These are phyloP conservation scores for Epichloe uncinata DNA, from an alignment of 2,329 filamentous ascomycete genomes.

Conservation along the genomic window DNA sequence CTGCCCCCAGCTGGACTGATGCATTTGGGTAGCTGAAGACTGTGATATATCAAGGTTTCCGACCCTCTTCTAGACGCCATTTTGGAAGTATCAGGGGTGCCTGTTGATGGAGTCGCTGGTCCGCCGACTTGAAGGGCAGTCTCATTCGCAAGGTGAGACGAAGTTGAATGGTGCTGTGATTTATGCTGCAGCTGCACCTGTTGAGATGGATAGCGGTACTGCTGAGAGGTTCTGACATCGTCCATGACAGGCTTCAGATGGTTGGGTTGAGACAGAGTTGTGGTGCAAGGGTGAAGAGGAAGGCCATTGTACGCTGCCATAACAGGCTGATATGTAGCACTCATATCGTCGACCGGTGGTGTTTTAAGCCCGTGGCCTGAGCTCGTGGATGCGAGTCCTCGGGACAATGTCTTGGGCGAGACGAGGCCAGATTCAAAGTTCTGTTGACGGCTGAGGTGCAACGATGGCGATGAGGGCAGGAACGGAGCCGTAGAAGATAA, in stretches of 20 bases:
- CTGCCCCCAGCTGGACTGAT: constrained; percentile 66
- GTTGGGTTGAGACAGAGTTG: constrained; percentile 19
- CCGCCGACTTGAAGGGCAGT: constrained; percentile 22
- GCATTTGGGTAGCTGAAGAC: constrained; percentile 58
- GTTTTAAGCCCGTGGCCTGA: constrained; percentile 31
- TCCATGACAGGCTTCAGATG: constrained; percentile 19
- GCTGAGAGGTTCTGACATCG: constrained; percentile 21
- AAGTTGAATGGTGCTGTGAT: background rate
- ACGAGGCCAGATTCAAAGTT: constrained; percentile 8
- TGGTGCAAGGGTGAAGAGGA: constrained; percentile 24
- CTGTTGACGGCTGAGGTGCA: constrained; percentile 10
- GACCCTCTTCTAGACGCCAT: constrained; percentile 25
- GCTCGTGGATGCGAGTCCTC: constrained; percentile 9
- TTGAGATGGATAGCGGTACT: constrained; percentile 18
- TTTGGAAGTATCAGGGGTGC: constrained; percentile 14
- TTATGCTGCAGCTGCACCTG: constrained; percentile 9
- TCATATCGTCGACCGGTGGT: constrained; percentile 40
- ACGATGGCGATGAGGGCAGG: constrained; percentile 10
- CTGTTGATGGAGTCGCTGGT: constrained; percentile 25
- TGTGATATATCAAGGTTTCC: constrained; percentile 39
- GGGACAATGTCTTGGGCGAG: constrained; percentile 13
- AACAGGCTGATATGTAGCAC: constrained; percentile 35
- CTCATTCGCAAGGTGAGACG: constrained; percentile 5
- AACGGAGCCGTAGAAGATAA: constrained; percentile 11
- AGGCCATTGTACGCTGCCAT: constrained; percentile 34